Evolutionary conservation across 331 rosid genomes (phyloP).

Genomic region (Erythrophleum ivorense): DNA sequence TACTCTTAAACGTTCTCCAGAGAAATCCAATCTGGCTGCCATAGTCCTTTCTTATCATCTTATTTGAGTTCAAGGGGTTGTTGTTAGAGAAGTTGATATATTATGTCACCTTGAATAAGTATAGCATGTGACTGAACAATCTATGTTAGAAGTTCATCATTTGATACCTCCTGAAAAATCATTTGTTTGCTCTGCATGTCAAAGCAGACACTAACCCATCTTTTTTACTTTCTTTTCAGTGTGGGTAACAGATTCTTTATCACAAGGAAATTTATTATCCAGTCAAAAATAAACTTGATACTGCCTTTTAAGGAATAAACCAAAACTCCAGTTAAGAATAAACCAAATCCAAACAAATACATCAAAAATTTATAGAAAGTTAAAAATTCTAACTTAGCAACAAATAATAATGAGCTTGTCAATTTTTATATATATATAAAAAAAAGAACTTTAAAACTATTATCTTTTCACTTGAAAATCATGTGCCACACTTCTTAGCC

Average conservation of each 20-base stretch:
- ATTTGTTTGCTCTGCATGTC: conserved; percentile 35
- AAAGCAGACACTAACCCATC: conserved; percentile 18
- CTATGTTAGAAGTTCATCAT: conserved; percentile 27
- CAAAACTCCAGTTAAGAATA: neutral
- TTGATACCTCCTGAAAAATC: conserved; percentile 19
- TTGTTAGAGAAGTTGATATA: conserved; percentile 1
- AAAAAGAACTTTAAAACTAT: conserved; percentile 1
- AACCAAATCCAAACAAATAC: conserved; percentile 25
- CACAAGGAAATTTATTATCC: conserved; percentile 6
- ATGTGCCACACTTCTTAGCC: conserved; percentile 33
- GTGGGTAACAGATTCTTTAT: conserved; percentile 37
- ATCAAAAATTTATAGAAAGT: conserved; percentile 1
- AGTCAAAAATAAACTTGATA: neutral
- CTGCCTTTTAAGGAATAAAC: neutral
- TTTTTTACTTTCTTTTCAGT: conserved; percentile 8
- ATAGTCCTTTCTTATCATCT: conserved; percentile 2
- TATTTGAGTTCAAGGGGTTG: conserved; percentile 10
- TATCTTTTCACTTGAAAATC: conserved; percentile 33
- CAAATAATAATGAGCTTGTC: neutral
- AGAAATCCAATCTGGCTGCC: neutral
- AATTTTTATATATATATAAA: conserved; percentile 3
- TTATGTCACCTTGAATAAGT: neutral
- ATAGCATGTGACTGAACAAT: conserved; percentile 28
- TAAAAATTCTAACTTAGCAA: conserved; percentile 35
- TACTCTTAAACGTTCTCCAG: neutral